Base-by-base conservation (phyloP, 768 basidiomycete genomes). In the Amanita muscaria region DNA sequence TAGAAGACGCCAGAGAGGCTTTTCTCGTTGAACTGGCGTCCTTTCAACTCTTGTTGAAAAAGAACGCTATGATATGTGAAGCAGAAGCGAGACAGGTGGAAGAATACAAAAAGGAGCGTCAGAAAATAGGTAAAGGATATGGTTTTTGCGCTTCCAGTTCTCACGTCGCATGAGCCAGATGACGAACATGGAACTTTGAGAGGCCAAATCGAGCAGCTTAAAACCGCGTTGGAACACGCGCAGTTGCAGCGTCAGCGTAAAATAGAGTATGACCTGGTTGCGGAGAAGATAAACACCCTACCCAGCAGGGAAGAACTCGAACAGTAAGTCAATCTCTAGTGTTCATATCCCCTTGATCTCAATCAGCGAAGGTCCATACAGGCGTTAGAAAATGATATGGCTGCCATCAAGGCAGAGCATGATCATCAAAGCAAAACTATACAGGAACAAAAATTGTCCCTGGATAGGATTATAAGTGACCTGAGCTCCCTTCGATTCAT, bases 31-130 rank as follows among this genome's bases (percentile, higher is more conserved):
- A 91, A 59, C 61, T 91, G 15, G 77, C 79, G 37, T 76, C 83
- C 9, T 89, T 89, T 56, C 77, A 85, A 58, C 60, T 89, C 48
- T 63, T 76, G 44, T 64, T 91, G 52, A 77, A 81, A 65, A 91
- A 90, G 64, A 83, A 77, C 51, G 67, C 71, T 27, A 84, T 90
- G 78, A 80, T 88, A 35, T 89, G 86, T 54, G 82, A 89, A 56
- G 89, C 88, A 6, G 88, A 91, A 65, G 74, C 77, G 42, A 71
- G 88, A 54, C 87, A 91, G 63, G 88, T 89, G 1, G 80, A 87
- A 54, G 82, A 88, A 59, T 91, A 91, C 56, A 74, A 87, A 53
- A 68, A 73, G 34, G 86, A 88, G 54, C 74, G 76, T 38, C 71
- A 76, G 52, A 64, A 76, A 49, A 85, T 89, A 55, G 85, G 88